Base-by-base conservation (phyloP, 164 flowering plant species). In the Nymphaea thermarum region DNA sequence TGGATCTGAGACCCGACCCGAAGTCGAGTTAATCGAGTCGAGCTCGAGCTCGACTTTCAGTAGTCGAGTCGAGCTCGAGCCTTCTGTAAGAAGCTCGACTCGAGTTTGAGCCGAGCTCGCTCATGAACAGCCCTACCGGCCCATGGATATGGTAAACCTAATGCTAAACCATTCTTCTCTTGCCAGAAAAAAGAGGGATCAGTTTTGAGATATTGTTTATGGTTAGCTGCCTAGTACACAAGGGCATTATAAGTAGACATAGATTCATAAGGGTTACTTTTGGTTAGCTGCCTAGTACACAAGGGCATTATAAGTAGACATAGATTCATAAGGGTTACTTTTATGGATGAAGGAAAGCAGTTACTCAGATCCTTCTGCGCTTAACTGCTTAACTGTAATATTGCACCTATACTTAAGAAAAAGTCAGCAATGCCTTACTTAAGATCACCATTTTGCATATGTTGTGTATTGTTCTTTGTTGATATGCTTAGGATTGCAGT, bases 321-420 rank as follows among this genome's bases (percentile, higher is more conserved):
- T 79, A 80, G 97, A 17, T 95, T 95, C 77, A 68, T 92, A 55
- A 81, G 98, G 72, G 98, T 92, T n/a, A 86, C 96, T 10, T 95
- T 95, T 70, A 89, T 82, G 93, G 99, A 95, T 79, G 98, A 95
- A 79, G 96, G 95, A 10, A 71, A 85, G 84, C 88, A 84, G 66
- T 82, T 72, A 16, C 77, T 95, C 16, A 89, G 86, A n/a, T 71
- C 14, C 74, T 4, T 73, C 67, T 69, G 88, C 75, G 70, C 82
- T 92, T 16, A 70, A 60, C 10, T 86, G 74, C n/a, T n/a, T n/a
- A n/a, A n/a, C n/a, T n/a, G n/a, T 65, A 85, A 82, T 77, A 80
- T 74, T 68, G 81, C 95, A 63, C 88, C 90, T 0, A 90, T 90
- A 60, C 84, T 89, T 66, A 84, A 71, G 75, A 83, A 83, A 16